Conservation (phyloP, 495 filamentous ascomycete species). For the Aspergillus egyptiacus region DNA sequence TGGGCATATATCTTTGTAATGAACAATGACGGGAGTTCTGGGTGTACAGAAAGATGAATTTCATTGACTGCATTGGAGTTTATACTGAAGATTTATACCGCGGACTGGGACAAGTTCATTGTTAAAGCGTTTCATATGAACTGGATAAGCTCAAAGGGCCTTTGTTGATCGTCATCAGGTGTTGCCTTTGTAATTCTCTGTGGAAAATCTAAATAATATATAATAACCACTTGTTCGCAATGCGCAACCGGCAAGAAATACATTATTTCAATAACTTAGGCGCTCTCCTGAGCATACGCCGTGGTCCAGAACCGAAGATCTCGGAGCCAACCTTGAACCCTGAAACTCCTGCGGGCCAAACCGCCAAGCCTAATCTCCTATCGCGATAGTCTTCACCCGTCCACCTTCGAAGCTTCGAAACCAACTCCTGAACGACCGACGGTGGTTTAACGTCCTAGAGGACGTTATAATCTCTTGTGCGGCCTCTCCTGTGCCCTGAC, state of each 20-base stretch:
- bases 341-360: background rate
- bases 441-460: too few species aligned
- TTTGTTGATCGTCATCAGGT: constrained; percentile 1
- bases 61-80: background rate
- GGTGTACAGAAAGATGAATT: background rate
- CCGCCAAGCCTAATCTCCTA: background rate
- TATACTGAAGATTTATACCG: too few species aligned
- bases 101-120: background rate
- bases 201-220: background rate
- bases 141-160: background rate
- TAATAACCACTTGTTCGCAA: background rate
- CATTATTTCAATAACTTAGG: too few species aligned
- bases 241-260: background rate
- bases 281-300: too few species aligned
- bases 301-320: background rate
- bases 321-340: background rate
- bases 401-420: too few species aligned
- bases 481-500: too few species aligned
- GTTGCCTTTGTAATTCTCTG: background rate
- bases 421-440: too few species aligned
- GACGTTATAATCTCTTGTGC: too few species aligned
- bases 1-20: constrained; percentile 3
- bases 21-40: constrained; percentile 7
- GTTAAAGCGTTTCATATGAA: background rate
- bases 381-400: background rate